These are phyloP conservation scores for Rugonectria rugulosa DNA, from an alignment of 2,329 filamentous ascomycete species.

Conservation along the genomic window DNA sequence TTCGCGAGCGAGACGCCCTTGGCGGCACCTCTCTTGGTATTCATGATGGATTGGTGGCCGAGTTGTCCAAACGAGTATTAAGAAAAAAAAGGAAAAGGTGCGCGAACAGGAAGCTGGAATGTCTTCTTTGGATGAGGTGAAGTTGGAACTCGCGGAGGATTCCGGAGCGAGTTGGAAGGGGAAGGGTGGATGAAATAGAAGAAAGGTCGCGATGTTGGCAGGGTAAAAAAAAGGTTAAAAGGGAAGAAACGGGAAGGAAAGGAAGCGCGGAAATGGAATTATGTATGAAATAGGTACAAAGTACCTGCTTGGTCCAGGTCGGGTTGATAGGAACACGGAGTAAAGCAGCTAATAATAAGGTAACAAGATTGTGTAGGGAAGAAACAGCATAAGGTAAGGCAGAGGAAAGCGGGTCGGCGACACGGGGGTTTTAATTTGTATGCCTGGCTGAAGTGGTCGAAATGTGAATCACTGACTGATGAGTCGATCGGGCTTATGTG, in stretches of 20 bases:
- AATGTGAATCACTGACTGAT: neutral
- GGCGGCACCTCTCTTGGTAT: conserved; percentile 40
- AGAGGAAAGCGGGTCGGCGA: conserved; percentile 34
- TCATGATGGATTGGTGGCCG: conserved; percentile 30
- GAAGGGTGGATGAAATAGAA: conserved; percentile 6
- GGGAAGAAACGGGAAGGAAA: conserved; percentile 19
- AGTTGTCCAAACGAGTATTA: conserved; percentile 1
- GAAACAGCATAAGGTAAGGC: conserved; percentile 12
- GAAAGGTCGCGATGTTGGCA: conserved; percentile 4
- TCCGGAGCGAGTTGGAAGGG: neutral
- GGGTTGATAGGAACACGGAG: too few species aligned
- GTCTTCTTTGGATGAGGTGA: neutral
- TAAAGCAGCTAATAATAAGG: conserved; percentile 15
- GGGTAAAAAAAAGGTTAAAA: conserved; percentile 16
- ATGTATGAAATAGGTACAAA: conserved; percentile 5
- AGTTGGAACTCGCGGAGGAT: neutral
- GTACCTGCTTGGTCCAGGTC: too few species aligned
- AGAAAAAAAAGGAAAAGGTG: neutral
- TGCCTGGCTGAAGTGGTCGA: neutral
- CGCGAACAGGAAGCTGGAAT: neutral
- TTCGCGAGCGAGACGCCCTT: conserved; percentile 44
- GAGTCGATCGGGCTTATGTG: neutral
- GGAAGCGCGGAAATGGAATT: conserved; percentile 18
- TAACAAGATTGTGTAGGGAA: neutral
- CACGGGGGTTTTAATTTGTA: conserved; percentile 24